Percentiles rank a stretch among this genome's conserved stretches.
phyloP scores from a whole-genome alignment of 148 eudicot species.

The Camellia japonica region DNA sequence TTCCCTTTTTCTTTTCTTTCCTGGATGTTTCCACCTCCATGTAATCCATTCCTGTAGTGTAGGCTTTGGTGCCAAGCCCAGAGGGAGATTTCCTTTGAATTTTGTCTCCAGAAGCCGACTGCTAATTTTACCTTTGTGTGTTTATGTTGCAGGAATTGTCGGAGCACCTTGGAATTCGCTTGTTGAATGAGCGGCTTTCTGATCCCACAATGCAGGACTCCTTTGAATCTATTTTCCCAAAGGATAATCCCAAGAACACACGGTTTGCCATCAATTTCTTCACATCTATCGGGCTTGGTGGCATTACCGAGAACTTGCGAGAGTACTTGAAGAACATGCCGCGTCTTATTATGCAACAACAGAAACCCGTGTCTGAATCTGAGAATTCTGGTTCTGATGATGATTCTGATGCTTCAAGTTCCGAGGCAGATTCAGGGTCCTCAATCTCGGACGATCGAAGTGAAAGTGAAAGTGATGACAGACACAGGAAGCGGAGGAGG shows the following conservation, averaged over 20 bases:
- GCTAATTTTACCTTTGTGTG: background rate
- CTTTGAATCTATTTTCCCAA: slow-evolving; percentile 76
- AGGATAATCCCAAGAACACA: slow-evolving; percentile 77
- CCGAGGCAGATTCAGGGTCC: slow-evolving; percentile 35
- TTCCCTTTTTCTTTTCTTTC: too few relatives aligned
- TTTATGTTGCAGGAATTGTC: slow-evolving; percentile 67
- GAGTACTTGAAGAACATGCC: slow-evolving; percentile 94
- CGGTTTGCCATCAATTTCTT: slow-evolving; percentile 84
- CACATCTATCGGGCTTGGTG: slow-evolving; percentile 88
- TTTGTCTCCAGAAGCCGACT: background rate
- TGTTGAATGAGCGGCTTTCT: slow-evolving; percentile 71
- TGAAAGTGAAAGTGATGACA: slow-evolving; percentile 31
- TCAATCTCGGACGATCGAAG: slow-evolving; percentile 51
- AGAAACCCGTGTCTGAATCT: slow-evolving; percentile 55
- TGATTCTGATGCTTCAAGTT: slow-evolving; percentile 18
- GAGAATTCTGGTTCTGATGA: slow-evolving; percentile 33
- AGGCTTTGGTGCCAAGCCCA: too few relatives aligned
- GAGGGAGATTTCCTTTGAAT: background rate
- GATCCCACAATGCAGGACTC: slow-evolving; percentile 76
- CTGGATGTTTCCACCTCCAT: too few relatives aligned
- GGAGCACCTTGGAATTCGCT: slow-evolving; percentile 80
- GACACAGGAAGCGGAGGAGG: slow-evolving; percentile 47
- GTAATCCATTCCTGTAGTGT: too few relatives aligned
- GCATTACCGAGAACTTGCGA: slow-evolving; percentile 80
- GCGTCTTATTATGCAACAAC: slow-evolving; percentile 82